Conservation (phyloP, 2,329 filamentous ascomycete genomes). For the Coniochaeta sp. region DNA sequence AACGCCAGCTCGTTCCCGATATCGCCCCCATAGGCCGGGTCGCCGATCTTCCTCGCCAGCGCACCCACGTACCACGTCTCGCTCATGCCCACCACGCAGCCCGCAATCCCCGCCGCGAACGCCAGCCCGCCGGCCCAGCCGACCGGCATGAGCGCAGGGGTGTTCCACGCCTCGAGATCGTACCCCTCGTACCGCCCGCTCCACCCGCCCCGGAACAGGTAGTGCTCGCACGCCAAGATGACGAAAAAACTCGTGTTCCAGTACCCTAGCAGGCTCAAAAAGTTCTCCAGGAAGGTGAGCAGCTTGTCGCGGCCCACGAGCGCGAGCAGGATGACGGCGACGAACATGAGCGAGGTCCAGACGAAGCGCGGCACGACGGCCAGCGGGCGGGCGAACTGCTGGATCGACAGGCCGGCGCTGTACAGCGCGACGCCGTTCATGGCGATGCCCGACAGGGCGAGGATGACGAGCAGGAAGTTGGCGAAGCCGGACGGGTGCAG, state of each 20-base stretch:
- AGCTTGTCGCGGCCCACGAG: constrained; percentile 34
- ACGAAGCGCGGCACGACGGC: constrained; percentile 35
- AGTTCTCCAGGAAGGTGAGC: constrained; percentile 34
- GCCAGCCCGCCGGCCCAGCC: constrained; percentile 34
- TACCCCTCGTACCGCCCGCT: constrained; percentile 30
- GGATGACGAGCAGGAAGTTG: constrained; percentile 30
- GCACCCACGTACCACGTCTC: constrained; percentile 47
- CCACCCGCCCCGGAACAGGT: constrained; percentile 32
- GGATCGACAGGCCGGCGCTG: constrained; percentile 26
- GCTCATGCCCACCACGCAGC: constrained; percentile 50
- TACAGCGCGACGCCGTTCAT: constrained; percentile 38
- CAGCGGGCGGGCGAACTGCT: constrained; percentile 34
- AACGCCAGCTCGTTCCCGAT: constrained; percentile 45
- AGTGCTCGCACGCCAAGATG: constrained; percentile 40
- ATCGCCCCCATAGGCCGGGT: constrained; percentile 30
- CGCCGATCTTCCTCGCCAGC: constrained; percentile 33
- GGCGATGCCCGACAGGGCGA: constrained; percentile 33
- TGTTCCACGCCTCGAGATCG: constrained; percentile 41
- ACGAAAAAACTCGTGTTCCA: constrained; percentile 41
- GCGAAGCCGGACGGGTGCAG: constrained; percentile 36
- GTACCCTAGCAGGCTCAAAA: constrained; percentile 28
- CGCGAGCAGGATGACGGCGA: constrained; percentile 31
- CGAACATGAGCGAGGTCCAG: constrained; percentile 30
- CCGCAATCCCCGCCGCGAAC: constrained; percentile 35
- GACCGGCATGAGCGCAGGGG: constrained; percentile 30